Percentiles rank a stretch among this genome's conserved stretches.
Conservation (phyloP, 352 stramenopile species). For the Halophytophthora polymorphica region DNA sequence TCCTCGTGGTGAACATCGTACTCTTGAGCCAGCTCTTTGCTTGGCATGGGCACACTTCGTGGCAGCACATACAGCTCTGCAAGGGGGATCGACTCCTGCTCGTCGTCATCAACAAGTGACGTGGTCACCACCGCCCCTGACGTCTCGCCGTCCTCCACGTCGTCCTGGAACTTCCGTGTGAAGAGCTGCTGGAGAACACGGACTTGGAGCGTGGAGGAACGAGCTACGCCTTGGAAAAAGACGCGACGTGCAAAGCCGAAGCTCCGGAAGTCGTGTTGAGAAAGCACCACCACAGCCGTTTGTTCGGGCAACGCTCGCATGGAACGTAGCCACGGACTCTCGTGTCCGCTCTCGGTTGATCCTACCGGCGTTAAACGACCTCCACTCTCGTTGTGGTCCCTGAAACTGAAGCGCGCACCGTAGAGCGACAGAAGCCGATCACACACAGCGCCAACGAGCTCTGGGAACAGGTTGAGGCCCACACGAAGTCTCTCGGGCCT, state of each 20-base stretch:
- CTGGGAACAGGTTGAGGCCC: conserved; percentile 23
- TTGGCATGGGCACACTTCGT: not conserved
- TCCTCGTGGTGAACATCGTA: conserved; percentile 1
- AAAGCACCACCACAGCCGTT: conserved; percentile 19
- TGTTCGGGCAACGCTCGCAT: conserved; percentile 19
- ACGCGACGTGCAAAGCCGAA: conserved; percentile 28
- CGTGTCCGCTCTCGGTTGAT: not conserved
- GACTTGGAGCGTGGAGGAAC: conserved; percentile 10
- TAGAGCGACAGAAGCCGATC: conserved; percentile 28
- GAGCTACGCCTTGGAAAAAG: conserved; percentile 28
- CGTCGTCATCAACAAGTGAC: not conserved
- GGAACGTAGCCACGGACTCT: conserved; percentile 23
- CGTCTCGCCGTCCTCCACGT: not conserved
- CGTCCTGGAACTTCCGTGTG: conserved; percentile 11
- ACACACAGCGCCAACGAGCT: conserved; percentile 20
- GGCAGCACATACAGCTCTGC: conserved; percentile 17
- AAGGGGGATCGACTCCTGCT: conserved; percentile 1
- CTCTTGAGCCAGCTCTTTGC: conserved; percentile 2
- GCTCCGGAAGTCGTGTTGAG: conserved; percentile 22
- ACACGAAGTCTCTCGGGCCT: conserved; percentile 22
- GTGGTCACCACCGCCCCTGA: no score
- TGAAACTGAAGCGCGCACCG: conserved; percentile 17
- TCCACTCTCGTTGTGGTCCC: not conserved
- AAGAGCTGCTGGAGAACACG: conserved; percentile 15
- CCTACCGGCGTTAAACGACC: conserved; percentile 1